Evolutionary conservation across 2,329 filamentous ascomycete genomes (phyloP).

Genomic region (Ceratocystis albifundus): DNA sequence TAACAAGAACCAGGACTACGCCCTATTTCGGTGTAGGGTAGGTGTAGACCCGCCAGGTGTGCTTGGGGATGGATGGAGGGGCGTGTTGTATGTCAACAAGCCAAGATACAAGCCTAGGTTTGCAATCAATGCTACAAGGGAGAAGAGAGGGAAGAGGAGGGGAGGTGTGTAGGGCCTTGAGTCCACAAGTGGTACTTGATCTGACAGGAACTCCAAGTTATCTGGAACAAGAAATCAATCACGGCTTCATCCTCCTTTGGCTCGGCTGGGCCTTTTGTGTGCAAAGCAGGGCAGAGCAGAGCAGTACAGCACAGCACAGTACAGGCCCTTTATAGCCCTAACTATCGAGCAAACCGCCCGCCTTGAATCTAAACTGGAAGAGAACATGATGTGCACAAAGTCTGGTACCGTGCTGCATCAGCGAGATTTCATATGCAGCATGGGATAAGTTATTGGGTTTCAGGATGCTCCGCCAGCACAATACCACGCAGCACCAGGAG

Average conservation of each 20-base stretch:
- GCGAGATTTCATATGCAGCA: constrained; percentile 7
- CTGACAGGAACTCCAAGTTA: not conserved
- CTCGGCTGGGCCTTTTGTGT: not conserved
- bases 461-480: constrained; percentile 4
- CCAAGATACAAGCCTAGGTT: not conserved
- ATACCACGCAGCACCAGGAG: not conserved
- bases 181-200: not conserved
- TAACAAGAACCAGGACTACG: not conserved
- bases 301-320: not conserved
- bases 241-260: not conserved
- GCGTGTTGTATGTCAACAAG: not conserved
- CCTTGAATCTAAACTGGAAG: constrained; percentile 7
- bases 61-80: not conserved
- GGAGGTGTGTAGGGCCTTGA: not conserved
- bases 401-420: constrained; percentile 6
- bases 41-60: not conserved
- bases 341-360: not conserved
- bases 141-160: not conserved
- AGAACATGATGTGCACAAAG: constrained; percentile 12
- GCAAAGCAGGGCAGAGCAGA: no score
- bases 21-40: not conserved
- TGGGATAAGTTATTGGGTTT: constrained; percentile 4
- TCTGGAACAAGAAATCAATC: not conserved
- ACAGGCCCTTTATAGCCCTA: not conserved
- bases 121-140: not conserved